Evolutionary conservation across 2,329 filamentous ascomycete genomes (phyloP).

Genomic region (Fusarium scirpi): DNA sequence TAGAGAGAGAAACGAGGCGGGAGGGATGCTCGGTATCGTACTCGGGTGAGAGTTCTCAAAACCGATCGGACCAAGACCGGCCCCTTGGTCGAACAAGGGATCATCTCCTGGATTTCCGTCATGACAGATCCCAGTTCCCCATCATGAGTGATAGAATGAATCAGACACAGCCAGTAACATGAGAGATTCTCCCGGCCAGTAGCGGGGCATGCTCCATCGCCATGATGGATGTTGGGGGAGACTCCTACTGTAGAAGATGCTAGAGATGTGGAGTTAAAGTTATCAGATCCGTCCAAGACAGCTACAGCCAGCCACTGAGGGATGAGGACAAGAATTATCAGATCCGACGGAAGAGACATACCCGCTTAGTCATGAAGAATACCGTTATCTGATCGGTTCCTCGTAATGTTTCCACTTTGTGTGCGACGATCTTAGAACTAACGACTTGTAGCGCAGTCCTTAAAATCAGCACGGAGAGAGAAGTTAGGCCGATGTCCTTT

Average conservation of each 20-base stretch:
- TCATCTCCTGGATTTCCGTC: conserved; percentile 8
- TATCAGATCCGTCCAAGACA: conserved; percentile 48
- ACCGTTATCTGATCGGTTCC: conserved; percentile 36
- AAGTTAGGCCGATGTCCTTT: neutral
- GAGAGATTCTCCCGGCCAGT: neutral
- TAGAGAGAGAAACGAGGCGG: neutral
- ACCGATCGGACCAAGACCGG: conserved; percentile 39
- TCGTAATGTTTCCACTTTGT: conserved; percentile 1
- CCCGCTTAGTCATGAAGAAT: conserved; percentile 16
- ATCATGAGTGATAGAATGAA: conserved; percentile 11
- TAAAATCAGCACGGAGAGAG: neutral
- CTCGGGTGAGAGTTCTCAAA: conserved; percentile 16
- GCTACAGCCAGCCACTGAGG: conserved; percentile 25
- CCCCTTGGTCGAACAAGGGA: conserved; percentile 5
- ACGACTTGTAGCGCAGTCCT: neutral
- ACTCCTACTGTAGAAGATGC: conserved; percentile 19
- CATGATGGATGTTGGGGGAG: conserved; percentile 23
- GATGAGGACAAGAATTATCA: conserved; percentile 11
- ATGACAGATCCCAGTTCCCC: conserved; percentile 15
- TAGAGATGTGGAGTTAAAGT: conserved; percentile 46
- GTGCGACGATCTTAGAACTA: conserved; percentile 10
- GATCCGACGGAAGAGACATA: conserved; percentile 3
- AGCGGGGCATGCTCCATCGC: conserved; percentile 39
- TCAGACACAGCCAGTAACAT: conserved; percentile 25
- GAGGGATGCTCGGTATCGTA: conserved; percentile 24